Evolutionary conservation across 139 green algal genomes (phyloP).

Genomic region (Bryopsis sp.): DNA sequence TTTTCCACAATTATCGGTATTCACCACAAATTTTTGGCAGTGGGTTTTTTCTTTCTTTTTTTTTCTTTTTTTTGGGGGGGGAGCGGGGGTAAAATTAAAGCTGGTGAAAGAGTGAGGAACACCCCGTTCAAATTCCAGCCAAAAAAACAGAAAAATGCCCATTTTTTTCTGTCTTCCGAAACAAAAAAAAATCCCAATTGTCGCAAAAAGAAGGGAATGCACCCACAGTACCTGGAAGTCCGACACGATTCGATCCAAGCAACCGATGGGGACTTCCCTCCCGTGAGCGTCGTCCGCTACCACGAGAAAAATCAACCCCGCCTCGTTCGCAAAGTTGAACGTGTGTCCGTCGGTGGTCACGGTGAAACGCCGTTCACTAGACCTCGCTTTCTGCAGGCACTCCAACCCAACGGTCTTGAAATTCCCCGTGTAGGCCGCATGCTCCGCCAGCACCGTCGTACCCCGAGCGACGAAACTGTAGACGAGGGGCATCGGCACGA

Average conservation of each 20-base stretch:
- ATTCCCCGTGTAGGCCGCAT: slow-evolving; percentile 83
- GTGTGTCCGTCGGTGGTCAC: slow-evolving; percentile 67
- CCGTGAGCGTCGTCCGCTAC: slow-evolving; percentile 88
- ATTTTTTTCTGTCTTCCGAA: no score
- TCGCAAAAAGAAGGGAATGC: no score
- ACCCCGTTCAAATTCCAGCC: no score
- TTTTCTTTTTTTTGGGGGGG: no score
- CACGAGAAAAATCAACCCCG: slow-evolving; percentile 80
- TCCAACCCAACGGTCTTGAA: slow-evolving; percentile 85
- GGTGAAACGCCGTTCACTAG: slow-evolving; percentile 56
- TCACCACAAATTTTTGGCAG: no score
- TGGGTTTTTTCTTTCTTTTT: no score
- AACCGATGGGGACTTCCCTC: slow-evolving; percentile 88
- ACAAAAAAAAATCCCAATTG: no score
- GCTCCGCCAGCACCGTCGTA: slow-evolving; percentile 75
- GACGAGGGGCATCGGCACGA: slow-evolving; percentile 65
- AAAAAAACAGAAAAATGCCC: no score
- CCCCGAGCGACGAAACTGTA: slow-evolving; percentile 70
- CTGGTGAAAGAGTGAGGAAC: no score
- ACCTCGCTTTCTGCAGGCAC: slow-evolving; percentile 62
- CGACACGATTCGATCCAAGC: slow-evolving; percentile 67
- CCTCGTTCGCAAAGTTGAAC: slow-evolving; percentile 76
- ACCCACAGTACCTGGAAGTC: no score
- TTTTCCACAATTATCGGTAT: no score
- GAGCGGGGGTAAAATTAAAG: no score